Percentiles rank a stretch among this genome's conserved stretches.
Evolutionary conservation across 495 filamentous ascomycete species (phyloP).

Genomic region (Penicillium robsamsonii): DNA sequence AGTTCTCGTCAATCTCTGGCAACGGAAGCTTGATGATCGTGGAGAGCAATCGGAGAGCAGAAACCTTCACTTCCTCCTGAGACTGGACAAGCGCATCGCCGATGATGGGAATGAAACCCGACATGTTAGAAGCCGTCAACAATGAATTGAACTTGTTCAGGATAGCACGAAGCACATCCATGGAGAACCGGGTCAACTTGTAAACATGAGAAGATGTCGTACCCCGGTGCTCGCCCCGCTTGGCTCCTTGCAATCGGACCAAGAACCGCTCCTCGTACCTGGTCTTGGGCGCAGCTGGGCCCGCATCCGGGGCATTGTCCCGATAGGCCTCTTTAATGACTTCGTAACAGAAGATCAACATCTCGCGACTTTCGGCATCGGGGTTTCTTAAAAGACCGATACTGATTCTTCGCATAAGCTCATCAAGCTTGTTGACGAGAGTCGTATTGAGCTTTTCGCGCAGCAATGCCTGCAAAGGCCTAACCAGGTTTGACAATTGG

Average conservation of each 20-base stretch:
- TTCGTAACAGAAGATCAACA: constrained; percentile 91
- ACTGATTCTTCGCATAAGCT: constrained; percentile 78
- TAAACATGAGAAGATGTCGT: constrained; percentile 71
- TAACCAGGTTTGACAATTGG: constrained; percentile 70
- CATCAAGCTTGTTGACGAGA: constrained; percentile 84
- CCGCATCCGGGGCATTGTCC: constrained; percentile 33
- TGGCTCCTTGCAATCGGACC: constrained; percentile 68
- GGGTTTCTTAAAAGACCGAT: constrained; percentile 79
- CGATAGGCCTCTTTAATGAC: constrained; percentile 83
- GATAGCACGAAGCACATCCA: constrained; percentile 79
- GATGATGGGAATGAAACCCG: constrained; percentile 82
- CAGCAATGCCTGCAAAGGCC: constrained; percentile 72
- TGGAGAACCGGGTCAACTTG: constrained; percentile 81
- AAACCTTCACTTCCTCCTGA: constrained; percentile 87
- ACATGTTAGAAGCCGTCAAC: constrained; percentile 71
- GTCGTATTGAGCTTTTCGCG: constrained; percentile 76
- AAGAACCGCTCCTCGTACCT: constrained; percentile 69
- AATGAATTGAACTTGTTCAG: constrained; percentile 78
- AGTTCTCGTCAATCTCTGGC: constrained; percentile 63
- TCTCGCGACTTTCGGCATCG: constrained; percentile 67
- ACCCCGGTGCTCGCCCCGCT: constrained; percentile 59
- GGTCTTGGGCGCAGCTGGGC: constrained; percentile 45
- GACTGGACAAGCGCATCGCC: constrained; percentile 78
- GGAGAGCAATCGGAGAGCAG: constrained; percentile 77
- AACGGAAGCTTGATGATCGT: constrained; percentile 84